Evolutionary conservation across 176 grass and related monocot genomes (phyloP).

Genomic region (Musa beccarii): DNA sequence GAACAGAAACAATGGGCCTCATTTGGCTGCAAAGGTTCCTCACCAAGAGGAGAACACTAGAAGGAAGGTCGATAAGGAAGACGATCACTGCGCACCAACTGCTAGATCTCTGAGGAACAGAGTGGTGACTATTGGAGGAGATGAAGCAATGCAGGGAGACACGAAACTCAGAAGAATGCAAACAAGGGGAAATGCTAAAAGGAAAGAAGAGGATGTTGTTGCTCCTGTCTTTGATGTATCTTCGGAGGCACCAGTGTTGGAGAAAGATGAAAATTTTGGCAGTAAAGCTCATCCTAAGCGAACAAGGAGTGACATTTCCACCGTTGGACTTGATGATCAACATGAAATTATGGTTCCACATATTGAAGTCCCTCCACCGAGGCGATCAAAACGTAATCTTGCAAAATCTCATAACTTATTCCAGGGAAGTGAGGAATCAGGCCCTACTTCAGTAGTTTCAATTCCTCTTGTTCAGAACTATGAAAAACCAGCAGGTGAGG

Average conservation of each 20-base stretch:
- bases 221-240: background rate
- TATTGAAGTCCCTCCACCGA: background rate
- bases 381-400: background rate
- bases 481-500: background rate
- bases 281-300: constrained; percentile 7
- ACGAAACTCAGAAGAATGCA: background rate
- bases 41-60: background rate
- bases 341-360: constrained; percentile 11
- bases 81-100: background rate
- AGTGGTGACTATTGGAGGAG: background rate
- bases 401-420: background rate
- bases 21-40: background rate
- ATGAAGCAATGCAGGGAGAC: background rate
- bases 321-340: constrained; percentile 3
- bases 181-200: background rate
- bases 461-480: background rate
- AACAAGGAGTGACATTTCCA: constrained; percentile 11
- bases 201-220: background rate
- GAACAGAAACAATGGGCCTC: constrained; percentile 23
- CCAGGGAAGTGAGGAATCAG: background rate
- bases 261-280: constrained; percentile 5
- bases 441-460: background rate
- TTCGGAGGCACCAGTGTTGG: background rate
- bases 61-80: background rate
- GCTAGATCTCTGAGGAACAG: constrained; percentile 26